phyloP scores from a whole-genome alignment of 768 basidiomycete genomes.

The Auricularia cornea region DNA sequence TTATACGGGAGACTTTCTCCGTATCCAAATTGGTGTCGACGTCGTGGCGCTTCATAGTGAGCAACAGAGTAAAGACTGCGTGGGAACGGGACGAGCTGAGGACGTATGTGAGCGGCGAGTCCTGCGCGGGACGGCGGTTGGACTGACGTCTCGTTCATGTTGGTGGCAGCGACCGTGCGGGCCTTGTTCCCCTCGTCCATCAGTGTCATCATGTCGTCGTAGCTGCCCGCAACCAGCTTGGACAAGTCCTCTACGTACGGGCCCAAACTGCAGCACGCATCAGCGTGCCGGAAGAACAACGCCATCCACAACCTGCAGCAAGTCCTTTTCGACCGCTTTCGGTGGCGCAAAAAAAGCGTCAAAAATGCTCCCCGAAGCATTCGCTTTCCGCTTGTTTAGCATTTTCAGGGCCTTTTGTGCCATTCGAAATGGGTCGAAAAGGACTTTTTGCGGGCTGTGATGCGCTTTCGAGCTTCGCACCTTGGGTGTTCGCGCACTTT shows the following conservation, averaged over 20 bases:
- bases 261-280: constrained; percentile 38
- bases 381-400: too few relatives aligned
- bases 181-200: constrained; percentile 99
- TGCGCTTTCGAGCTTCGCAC: constrained; percentile 5
- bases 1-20: constrained; percentile 98
- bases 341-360: too few relatives aligned
- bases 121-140: not conserved
- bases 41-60: constrained; percentile 90
- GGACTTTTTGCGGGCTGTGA: not conserved
- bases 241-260: constrained; percentile 99
- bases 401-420: too few relatives aligned
- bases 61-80: constrained; percentile 92
- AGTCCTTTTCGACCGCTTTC: too few relatives aligned
- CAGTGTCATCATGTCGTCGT: constrained; percentile 96
- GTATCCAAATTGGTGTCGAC: constrained; percentile 78
- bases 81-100: constrained; percentile 88
- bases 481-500: constrained; percentile 96
- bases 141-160: constrained; percentile 96
- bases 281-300: not conserved
- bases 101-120: not conserved
- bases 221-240: constrained; percentile 83
- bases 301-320: too few relatives aligned
- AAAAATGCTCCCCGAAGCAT: too few relatives aligned
- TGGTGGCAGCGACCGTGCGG: constrained; percentile 94
- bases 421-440: not conserved